Conservation (phyloP, 116 monocot genomes). For the Trichopus zeylanicus region DNA sequence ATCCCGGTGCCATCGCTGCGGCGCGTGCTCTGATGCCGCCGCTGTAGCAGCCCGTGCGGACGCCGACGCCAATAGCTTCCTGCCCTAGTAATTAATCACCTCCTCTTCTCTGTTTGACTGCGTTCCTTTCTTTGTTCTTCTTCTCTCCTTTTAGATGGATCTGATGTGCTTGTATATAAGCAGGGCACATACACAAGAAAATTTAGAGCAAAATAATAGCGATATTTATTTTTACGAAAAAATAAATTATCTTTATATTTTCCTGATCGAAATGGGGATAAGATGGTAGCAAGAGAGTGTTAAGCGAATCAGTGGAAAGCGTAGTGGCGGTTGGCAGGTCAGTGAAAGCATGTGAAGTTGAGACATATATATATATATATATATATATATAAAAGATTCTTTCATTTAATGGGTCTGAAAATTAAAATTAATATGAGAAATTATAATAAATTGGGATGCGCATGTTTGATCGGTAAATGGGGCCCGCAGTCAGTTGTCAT, state of each 20-base stretch:
- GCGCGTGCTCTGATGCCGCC: neutral
- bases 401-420: neutral
- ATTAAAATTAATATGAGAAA: no score
- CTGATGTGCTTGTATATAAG: neutral
- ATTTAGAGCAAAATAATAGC: neutral
- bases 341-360: neutral
- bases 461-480: no score
- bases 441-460: no score
- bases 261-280: neutral
- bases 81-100: conserved; percentile 3
- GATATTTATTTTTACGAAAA: neutral
- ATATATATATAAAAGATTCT: neutral
- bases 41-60: neutral
- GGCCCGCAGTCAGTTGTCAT: no score
- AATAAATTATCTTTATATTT: neutral
- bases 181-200: neutral
- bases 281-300: no score
- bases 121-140: neutral
- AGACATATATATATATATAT: no score
- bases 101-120: neutral
- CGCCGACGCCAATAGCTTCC: neutral
- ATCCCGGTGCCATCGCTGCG: conserved; percentile 16
- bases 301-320: neutral
- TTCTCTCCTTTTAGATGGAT: neutral
- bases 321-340: neutral